Evolutionary conservation across 441 rosid species (phyloP).

Genomic region (Aleurites moluccanus): DNA sequence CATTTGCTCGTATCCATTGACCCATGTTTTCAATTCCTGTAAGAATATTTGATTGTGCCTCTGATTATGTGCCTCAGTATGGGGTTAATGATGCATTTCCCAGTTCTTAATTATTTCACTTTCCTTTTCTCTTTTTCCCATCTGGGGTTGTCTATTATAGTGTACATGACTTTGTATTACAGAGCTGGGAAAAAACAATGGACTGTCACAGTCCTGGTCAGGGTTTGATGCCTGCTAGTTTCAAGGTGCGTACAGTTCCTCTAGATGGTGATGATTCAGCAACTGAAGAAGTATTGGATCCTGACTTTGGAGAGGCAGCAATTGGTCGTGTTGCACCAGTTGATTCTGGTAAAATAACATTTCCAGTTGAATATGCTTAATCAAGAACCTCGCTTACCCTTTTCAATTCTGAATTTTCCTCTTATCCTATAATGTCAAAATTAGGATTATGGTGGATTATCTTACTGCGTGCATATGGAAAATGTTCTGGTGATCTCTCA

Average conservation of each 20-base stretch:
- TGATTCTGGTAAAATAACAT: slow-evolving; percentile 64
- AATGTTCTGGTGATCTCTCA: slow-evolving; percentile 73
- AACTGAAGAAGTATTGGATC: slow-evolving; percentile 83
- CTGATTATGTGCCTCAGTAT: not conserved
- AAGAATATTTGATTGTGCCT: no score
- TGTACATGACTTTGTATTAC: slow-evolving; percentile 13
- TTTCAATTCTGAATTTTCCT: slow-evolving; percentile 1
- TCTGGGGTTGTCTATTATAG: not conserved
- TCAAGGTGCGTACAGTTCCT: slow-evolving; percentile 83
- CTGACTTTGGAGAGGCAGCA: slow-evolving; percentile 92
- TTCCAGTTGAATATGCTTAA: not conserved
- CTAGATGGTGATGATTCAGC: slow-evolving; percentile 69
- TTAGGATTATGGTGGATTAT: slow-evolving; percentile 97
- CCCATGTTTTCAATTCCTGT: not conserved
- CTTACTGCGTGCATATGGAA: slow-evolving; percentile 86
- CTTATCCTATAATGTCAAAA: slow-evolving; percentile 17
- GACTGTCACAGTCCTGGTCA: slow-evolving; percentile 99
- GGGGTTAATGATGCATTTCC: not conserved
- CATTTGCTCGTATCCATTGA: not conserved
- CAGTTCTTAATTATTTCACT: not conserved
- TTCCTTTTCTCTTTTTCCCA: not conserved
- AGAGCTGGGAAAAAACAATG: slow-evolving; percentile 99
- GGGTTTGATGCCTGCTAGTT: slow-evolving; percentile 97
- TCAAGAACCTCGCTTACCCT: not conserved
- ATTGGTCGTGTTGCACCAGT: slow-evolving; percentile 97